Base-by-base conservation (phyloP, 345 rosid species). In the Geranium rotundifolium region DNA sequence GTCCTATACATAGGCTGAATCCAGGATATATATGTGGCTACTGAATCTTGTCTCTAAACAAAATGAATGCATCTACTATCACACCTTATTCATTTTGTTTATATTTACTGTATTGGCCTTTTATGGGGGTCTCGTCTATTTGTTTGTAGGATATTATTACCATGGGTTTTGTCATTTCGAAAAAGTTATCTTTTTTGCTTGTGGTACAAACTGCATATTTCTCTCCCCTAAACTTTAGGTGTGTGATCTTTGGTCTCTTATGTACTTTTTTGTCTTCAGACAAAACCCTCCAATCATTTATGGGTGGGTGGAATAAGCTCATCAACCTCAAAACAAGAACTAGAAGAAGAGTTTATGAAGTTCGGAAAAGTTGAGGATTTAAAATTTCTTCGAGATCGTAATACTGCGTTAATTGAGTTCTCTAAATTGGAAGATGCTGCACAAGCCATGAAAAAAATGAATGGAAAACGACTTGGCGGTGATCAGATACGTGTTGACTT, bases 231-330 rank as follows among this genome's bases (percentile, higher is more conserved):
- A 46, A 46, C 52, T 46, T 7, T 46, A 46, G 6, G 17, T 17
- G 15, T 57, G 27, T 23, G 27, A 23, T 23, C 29, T 18, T 61
- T 57, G 23, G 39, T 58, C 41, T 29, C 49, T 49, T 63, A 37
- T 37, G 54, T 29, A 68, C 19, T 65, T 34, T 58, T 69, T 3
- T 71, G 5, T 63, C 70, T 72, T 57, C 84, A 93, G 99, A 96
- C 96, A 63, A 90, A 78, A 67, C 91, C 97, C 71, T 74, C 75
- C 63, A 90, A 85, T 76, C 73, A 81, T 68, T 76, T 90, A 7
- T 90, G 97, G 97, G 86, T 93, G 49, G 97, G 99, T 73, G 99
- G 97, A 63, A 80, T 93, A 65, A 77, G 89, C 82, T 73, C 82
- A 19, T 64, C 71, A 64, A 74, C 88, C 62, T 75, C 88, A 4